Base-by-base conservation (phyloP, 805 yeast species). In the Cyberlindnera xylosilytica region DNA sequence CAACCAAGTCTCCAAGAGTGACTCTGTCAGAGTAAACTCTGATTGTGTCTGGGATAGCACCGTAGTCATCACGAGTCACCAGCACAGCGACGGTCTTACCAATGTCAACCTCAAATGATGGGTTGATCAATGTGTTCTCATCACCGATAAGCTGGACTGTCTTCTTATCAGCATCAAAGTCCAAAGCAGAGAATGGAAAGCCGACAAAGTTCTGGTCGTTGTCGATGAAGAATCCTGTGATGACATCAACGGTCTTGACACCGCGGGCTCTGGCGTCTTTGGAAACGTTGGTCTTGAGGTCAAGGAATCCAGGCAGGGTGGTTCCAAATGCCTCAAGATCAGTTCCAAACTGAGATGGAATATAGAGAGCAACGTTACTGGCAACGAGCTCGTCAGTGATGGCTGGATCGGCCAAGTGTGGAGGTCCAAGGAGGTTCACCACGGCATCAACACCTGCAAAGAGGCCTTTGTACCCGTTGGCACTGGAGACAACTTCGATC, bases 301-400 rank as follows among this genome's bases (percentile, higher is more conserved):
- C 52, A 4, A 61, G 41, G 42, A 73, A 62, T 1, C 64, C 66
- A 6, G 77, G 72, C 18, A 67, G 56, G 18, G 40, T 30, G 17
- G 50, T 44, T 4, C 51, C 51, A 17, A 57, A 57, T 8, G 54
- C 62, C 3, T 49, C 55, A 15, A 69, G 38, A 41, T 77, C 78
- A 18, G 66, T 52, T 31, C 87, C 88, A 51, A 74, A 81, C 52
- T 79, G 84, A 2, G 82, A 73, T 24, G 84, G 83, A 49, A 79
- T 71, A 62, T 69, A 79, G 26, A 77, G 54, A 54, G 73, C 72
- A 38, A 78, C 76, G 48, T 72, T 70, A 38, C 65, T 67, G 23
- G 54, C 60, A 9, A 57, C 55, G 3, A 71, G 70, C 7, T 73
- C 69, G 36, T 72, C 75, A 26, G 71, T 44, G n/a, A 62, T 47